Base-by-base conservation (phyloP, 495 filamentous ascomycete genomes). In the Durotheca rogersii region DNA sequence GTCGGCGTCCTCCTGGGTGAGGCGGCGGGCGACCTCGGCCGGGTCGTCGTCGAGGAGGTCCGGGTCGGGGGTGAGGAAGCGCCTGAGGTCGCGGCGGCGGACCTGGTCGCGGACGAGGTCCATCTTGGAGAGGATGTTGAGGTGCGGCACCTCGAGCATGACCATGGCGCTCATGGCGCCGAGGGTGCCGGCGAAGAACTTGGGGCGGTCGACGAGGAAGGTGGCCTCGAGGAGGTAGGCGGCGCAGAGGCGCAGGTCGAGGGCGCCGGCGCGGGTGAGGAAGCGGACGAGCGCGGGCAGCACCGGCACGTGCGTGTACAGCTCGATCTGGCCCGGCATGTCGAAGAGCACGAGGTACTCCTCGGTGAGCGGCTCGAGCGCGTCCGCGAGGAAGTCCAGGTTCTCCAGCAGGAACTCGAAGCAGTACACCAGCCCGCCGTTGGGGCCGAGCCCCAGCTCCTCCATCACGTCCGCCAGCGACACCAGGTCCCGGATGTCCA, bases 91-190 rank as follows among this genome's bases (percentile, higher is more conserved):
- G 65, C 83, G 83, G 59, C 86, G 85, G 1, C 84, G 76, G 3
- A 96, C 78, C 66, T 86, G 87, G 23, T 86, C 88, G 56, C 88
- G 89, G 44, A 96, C 80, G 41, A 96, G 82, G 65, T 96, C 93
- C 91, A 98, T 96, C 76, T 98, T 98, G 52, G 81, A 90, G 53
- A 98, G 75, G 44, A 65, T 58, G 66, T 98, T 97, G 60, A 98
- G 74, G 61, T 98, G 93, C 2, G 93, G 93, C 51, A 96, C 81
- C 71, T 96, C 93, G 34, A 98, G 77, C 89, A 96, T 90, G 53
- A 96, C 81, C 93, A 98, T 98, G 25, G 93, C 91, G 44, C 87
- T 93, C 92, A 98, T 96, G 36, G 93, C 93, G 61, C 86, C 91
- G 49, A 98, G 71, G 1, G 93, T 94, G 10, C 93, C 93, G 1